Conservation (phyloP, 2,329 filamentous ascomycete genomes). For the Colletotrichum limetticola region DNA sequence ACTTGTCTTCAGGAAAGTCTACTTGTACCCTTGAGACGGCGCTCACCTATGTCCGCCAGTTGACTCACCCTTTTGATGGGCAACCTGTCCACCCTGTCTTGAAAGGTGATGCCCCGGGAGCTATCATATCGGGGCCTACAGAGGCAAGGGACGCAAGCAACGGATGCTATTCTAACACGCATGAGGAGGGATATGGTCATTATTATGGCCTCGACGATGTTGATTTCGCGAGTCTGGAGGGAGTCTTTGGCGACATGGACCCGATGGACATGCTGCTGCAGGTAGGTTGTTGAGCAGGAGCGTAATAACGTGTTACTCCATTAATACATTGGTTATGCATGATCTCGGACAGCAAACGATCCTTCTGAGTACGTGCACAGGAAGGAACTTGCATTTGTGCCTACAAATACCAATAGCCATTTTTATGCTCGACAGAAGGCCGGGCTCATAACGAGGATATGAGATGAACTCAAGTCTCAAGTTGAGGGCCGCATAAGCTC, state of each 20-base stretch:
- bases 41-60: neutral
- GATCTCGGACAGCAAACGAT: no score
- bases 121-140: neutral
- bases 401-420: neutral
- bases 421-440: neutral
- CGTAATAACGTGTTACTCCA: neutral
- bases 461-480: slow-evolving; percentile 1
- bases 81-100: neutral
- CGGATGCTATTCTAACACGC: neutral
- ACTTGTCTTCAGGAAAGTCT: neutral
- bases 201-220: neutral
- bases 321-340: neutral
- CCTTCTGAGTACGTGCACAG: no score
- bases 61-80: neutral
- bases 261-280: neutral
- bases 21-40: neutral
- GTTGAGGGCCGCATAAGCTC: neutral
- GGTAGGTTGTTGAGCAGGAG: neutral
- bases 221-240: neutral
- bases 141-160: neutral
- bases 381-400: neutral
- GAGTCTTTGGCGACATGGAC: neutral
- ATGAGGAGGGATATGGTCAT: neutral
- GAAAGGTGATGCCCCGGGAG: neutral
- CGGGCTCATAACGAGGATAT: neutral